These are phyloP conservation scores for Naganishia onofrii DNA, from an alignment of 768 basidiomycete genomes.

Conservation along the genomic window DNA sequence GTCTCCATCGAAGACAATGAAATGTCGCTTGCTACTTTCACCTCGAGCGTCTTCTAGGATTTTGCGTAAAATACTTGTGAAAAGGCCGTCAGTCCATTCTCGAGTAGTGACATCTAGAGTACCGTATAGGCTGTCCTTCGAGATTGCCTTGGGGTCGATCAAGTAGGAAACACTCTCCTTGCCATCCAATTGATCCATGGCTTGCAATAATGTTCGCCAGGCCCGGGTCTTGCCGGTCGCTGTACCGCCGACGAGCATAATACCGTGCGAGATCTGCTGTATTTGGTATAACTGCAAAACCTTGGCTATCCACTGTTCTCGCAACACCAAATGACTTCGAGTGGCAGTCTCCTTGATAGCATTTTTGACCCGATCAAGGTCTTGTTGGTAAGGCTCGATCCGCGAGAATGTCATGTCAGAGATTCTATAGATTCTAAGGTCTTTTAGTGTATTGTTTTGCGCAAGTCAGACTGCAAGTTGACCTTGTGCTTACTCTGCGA, in stretches of 20 bases:
- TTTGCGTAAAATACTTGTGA: conserved; percentile 94
- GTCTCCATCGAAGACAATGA: conserved; percentile 99
- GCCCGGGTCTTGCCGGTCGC: conserved; percentile 96
- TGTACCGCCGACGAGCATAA: conserved; percentile 99
- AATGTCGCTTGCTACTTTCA: conserved; percentile 91
- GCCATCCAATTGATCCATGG: conserved; percentile 85
- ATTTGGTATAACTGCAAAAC: conserved; percentile 98
- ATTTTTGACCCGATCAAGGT: conserved; percentile 77
- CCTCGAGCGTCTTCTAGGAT: conserved; percentile 98
- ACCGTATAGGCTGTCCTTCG: conserved; percentile 96
- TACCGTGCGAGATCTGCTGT: conserved; percentile 97
- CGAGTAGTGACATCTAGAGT: conserved; percentile 94
- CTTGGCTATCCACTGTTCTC: conserved; percentile 89
- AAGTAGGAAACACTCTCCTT: conserved; percentile 90
- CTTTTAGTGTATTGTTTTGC: background rate
- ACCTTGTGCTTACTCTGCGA: background rate
- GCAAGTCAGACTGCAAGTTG: background rate
- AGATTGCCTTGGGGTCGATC: conserved; percentile 98
- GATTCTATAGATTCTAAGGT: conserved; percentile 59
- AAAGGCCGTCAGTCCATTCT: conserved; percentile 98
- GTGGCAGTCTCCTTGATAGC: conserved; percentile 82
- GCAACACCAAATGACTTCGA: conserved; percentile 78
- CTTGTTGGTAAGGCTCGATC: conserved; percentile 82
- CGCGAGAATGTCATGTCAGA: conserved; percentile 97
- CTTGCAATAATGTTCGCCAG: conserved; percentile 88